Percentiles rank a stretch among this genome's conserved stretches.
These are phyloP conservation scores for Casuarina equisetifolia DNA, from an alignment of 306 rosid genomes.

Conservation along the genomic window DNA sequence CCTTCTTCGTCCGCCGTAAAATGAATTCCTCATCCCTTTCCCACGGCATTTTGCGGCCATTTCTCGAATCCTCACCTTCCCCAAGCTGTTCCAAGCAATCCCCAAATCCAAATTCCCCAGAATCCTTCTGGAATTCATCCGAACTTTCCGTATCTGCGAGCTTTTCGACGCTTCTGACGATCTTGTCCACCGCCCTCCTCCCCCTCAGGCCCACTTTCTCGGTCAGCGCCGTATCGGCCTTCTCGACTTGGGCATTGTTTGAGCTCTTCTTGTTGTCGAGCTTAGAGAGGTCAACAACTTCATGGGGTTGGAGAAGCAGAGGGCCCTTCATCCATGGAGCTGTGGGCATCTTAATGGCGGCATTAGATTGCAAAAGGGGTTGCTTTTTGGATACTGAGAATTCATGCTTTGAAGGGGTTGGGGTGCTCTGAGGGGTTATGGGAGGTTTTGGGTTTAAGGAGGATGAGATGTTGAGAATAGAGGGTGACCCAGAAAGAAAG, in stretches of 20 bases:
- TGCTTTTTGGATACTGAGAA: constrained; percentile 6
- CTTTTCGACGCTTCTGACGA: constrained; percentile 48
- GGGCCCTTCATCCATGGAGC: constrained; percentile 85
- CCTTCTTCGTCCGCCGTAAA: constrained; percentile 46
- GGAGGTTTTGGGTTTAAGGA: constrained; percentile 34
- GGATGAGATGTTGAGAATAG: constrained; percentile 37
- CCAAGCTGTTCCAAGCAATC: constrained; percentile 38
- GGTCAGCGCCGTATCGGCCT: constrained; percentile 30
- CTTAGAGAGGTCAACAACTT: constrained; percentile 46
- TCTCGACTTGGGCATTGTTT: constrained; percentile 16
- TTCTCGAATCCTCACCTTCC: constrained; percentile 24
- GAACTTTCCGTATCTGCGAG: constrained; percentile 34
- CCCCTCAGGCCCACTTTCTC: constrained; percentile 55
- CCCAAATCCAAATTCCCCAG: constrained; percentile 37
- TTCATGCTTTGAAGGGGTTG: constrained; percentile 10
- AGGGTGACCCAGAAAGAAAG: constrained; percentile 14
- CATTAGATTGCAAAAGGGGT: constrained; percentile 32
- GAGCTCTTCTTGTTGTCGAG: constrained; percentile 27
- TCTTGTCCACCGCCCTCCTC: constrained; percentile 46
- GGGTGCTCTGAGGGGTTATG: constrained; percentile 26
- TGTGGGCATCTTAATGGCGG: constrained; percentile 50
- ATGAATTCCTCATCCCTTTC: constrained; percentile 56
- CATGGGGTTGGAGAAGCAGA: constrained; percentile 53
- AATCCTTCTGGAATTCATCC: constrained; percentile 30
- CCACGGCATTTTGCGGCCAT: constrained; percentile 69